Evolutionary conservation across 228 moss, liverwort and hornwort genomes (phyloP).

Genomic region (Sphagnum magellanicum): DNA sequence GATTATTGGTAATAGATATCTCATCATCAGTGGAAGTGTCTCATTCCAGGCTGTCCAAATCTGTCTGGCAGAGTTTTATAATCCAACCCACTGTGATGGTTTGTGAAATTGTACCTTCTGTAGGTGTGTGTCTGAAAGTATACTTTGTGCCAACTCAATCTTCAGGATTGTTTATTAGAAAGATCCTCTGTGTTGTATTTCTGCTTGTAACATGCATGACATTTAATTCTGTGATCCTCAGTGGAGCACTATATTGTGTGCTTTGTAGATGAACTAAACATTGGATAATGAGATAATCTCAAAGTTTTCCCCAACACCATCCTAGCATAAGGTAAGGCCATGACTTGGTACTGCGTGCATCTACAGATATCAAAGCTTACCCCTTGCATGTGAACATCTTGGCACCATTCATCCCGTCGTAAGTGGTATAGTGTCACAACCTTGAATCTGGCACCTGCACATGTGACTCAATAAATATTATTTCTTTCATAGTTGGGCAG

Average conservation of each 20-base stretch:
- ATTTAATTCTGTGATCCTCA: too few species aligned
- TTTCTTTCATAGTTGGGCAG: too few species aligned
- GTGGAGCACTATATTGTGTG: too few species aligned
- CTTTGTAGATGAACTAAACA: too few species aligned
- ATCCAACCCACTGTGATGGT: conserved; percentile 39
- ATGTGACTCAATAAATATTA: too few species aligned
- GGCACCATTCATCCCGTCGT: conserved; percentile 94
- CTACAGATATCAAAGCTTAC: conserved; percentile 60
- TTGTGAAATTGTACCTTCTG: not conserved
- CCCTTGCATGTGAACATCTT: conserved; percentile 75
- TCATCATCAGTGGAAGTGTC: conserved; percentile 55
- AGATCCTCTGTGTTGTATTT: too few species aligned
- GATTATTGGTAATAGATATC: conserved; percentile 42
- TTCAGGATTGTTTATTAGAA: not conserved
- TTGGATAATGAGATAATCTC: too few species aligned
- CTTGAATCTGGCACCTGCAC: too few species aligned
- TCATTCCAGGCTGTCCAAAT: conserved; percentile 50
- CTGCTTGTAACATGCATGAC: too few species aligned
- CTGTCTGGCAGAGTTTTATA: conserved; percentile 55
- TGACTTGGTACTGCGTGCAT: not conserved
- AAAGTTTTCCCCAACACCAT: too few species aligned
- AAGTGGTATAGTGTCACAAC: conserved; percentile 10
- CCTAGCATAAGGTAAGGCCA: too few species aligned
- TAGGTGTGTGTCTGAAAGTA: not conserved
- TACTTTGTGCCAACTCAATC: not conserved